Conservation (phyloP, 768 basidiomycete species). For the Clathrus columnatus region DNA sequence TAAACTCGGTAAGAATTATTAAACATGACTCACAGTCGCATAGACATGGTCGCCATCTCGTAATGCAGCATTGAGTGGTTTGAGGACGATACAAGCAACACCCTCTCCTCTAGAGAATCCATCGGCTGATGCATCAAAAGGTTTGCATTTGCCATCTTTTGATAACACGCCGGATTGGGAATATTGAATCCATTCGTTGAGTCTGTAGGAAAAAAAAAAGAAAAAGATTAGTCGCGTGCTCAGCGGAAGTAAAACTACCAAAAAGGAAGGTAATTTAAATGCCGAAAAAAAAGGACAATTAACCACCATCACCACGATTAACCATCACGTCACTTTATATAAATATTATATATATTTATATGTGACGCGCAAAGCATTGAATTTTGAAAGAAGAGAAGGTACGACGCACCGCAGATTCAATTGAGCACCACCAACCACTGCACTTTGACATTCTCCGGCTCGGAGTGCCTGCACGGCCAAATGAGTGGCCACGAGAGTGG, state of each 20-base stretch:
- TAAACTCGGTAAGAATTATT: background rate
- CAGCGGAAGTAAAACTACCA: background rate
- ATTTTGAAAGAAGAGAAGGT: no score
- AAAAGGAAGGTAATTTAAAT: background rate
- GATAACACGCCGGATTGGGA: conserved; percentile 30
- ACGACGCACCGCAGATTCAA: conserved; percentile 29
- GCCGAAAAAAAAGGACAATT: background rate
- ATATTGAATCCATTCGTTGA: conserved; percentile 29
- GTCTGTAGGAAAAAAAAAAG: conserved; percentile 15
- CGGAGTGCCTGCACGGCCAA: conserved; percentile 36
- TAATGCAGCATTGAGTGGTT: conserved; percentile 29
- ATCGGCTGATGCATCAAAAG: conserved; percentile 34
- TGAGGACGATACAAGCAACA: conserved; percentile 30
- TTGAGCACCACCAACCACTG: conserved; percentile 37
- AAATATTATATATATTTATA: no score
- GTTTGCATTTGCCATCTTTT: conserved; percentile 34
- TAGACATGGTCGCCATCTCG: conserved; percentile 33
- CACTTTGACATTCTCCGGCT: conserved; percentile 38
- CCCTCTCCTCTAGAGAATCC: conserved; percentile 33
- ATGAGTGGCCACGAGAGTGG: conserved; percentile 36
- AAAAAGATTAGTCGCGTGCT: background rate
- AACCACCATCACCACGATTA: no score
- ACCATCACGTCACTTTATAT: no score
- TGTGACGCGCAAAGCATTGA: no score
- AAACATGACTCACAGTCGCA: conserved; percentile 23